phyloP scores from a whole-genome alignment of 345 rosid genomes.

The Eucalyptus marginata region DNA sequence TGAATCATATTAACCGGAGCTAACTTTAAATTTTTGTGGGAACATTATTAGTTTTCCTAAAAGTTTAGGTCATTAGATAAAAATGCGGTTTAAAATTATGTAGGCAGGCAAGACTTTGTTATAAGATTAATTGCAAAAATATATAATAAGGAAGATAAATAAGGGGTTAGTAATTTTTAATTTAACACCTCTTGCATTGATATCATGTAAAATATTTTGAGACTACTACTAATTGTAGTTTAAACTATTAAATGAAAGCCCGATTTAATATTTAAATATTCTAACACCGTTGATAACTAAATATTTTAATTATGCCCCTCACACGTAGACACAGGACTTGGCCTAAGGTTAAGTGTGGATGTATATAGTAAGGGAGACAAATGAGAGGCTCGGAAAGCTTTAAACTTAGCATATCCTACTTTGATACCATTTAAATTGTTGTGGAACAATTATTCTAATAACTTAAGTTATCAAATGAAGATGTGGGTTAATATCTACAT shows the following conservation, averaged over 20 bases:
- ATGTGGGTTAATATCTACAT: neutral
- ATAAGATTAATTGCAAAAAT: neutral
- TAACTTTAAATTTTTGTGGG: neutral
- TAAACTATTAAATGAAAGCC: neutral
- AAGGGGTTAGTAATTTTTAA: neutral
- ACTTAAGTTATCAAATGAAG: neutral
- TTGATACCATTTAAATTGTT: neutral
- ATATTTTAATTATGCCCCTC: neutral
- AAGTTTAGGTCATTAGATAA: neutral
- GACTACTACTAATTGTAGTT: neutral
- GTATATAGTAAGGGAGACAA: neutral
- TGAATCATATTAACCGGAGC: neutral
- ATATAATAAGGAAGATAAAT: neutral
- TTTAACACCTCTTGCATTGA: neutral
- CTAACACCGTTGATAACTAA: neutral
- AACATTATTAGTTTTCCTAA: neutral
- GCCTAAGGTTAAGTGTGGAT: neutral
- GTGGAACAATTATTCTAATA: neutral
- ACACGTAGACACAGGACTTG: neutral
- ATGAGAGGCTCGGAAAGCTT: neutral
- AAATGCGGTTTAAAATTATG: neutral
- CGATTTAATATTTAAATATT: neutral
- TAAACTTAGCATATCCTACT: neutral
- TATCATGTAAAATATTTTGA: neutral
- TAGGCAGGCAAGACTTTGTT: neutral